These are phyloP conservation scores for Agrocybe pediades DNA, from an alignment of 768 basidiomycete species.

Conservation along the genomic window DNA sequence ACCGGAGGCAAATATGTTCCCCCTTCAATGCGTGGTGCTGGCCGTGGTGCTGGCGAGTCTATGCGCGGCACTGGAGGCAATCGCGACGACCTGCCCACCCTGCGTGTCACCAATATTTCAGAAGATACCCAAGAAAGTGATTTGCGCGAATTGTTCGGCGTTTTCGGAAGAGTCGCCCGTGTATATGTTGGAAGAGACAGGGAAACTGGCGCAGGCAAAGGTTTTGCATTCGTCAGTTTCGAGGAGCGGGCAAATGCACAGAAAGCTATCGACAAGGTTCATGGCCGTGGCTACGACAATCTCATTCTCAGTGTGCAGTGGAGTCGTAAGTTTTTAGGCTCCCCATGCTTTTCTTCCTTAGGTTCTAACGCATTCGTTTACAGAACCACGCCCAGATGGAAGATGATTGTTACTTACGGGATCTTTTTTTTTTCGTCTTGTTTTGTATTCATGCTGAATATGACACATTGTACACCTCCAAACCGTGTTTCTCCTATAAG, in stretches of 20 bases:
- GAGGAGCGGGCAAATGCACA: constrained; percentile 81
- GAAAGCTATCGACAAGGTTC: constrained; percentile 87
- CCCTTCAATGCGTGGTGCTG: constrained; percentile 80
- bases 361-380: not conserved
- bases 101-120: constrained; percentile 96
- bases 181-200: constrained; percentile 95
- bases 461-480: not conserved
- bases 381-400: constrained; percentile 39
- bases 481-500: not conserved
- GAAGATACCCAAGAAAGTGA: constrained; percentile 96
- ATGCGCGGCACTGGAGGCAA: constrained; percentile 63
- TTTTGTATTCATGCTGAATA: constrained; percentile 12
- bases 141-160: constrained; percentile 85
- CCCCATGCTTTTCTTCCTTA: not conserved
- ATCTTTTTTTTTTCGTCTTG: constrained; percentile 6
- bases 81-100: constrained; percentile 92
- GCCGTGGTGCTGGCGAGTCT: constrained; percentile 71
- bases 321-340: constrained; percentile 49
- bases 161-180: constrained; percentile 82
- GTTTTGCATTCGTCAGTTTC: constrained; percentile 97
- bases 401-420: constrained; percentile 21
- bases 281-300: constrained; percentile 92
- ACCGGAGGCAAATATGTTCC: constrained; percentile 88
- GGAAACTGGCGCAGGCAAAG: constrained; percentile 93
- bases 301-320: constrained; percentile 73